Conservation (phyloP, 768 basidiomycete genomes). For the Lentinula lateritia region DNA sequence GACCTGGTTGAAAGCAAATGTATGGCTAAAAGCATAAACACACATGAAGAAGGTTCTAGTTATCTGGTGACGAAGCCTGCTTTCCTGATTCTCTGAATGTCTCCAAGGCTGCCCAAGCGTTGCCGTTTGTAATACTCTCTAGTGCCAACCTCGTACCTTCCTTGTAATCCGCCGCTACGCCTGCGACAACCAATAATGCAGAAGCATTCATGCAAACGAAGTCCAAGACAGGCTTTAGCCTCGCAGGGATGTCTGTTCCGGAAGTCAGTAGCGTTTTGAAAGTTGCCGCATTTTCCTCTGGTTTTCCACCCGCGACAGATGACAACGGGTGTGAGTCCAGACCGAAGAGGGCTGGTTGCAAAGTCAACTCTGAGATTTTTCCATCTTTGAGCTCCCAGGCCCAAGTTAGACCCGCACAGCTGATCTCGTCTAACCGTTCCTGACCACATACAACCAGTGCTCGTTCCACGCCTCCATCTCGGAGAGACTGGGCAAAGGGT, state of each 20-base stretch:
- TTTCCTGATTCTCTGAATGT: constrained; percentile 24
- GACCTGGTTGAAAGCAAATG: not conserved
- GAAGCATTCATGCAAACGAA: constrained; percentile 91
- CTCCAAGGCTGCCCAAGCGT: constrained; percentile 5
- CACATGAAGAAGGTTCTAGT: not conserved
- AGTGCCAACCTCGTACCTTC: constrained; percentile 69
- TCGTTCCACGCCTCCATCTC: constrained; percentile 70
- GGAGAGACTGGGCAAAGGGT: constrained; percentile 73
- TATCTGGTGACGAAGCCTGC: not conserved
- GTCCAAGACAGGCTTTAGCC: constrained; percentile 62
- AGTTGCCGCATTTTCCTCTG: constrained; percentile 75
- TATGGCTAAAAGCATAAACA: too few species aligned
- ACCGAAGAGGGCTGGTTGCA: constrained; percentile 77
- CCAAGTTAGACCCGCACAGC: constrained; percentile 85
- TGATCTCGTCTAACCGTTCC: constrained; percentile 92
- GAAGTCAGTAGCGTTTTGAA: constrained; percentile 62
- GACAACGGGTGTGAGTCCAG: constrained; percentile 63
- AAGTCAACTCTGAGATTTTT: constrained; percentile 50
- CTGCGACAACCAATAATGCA: constrained; percentile 82
- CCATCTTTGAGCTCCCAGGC: constrained; percentile 80
- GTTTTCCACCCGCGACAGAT: constrained; percentile 66
- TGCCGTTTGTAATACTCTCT: constrained; percentile 35
- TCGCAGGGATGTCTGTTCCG: constrained; percentile 48
- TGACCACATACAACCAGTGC: constrained; percentile 92
- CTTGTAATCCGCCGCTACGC: constrained; percentile 61